Conservation (phyloP, 2,329 filamentous ascomycete genomes). For the Didymella segeticola region DNA sequence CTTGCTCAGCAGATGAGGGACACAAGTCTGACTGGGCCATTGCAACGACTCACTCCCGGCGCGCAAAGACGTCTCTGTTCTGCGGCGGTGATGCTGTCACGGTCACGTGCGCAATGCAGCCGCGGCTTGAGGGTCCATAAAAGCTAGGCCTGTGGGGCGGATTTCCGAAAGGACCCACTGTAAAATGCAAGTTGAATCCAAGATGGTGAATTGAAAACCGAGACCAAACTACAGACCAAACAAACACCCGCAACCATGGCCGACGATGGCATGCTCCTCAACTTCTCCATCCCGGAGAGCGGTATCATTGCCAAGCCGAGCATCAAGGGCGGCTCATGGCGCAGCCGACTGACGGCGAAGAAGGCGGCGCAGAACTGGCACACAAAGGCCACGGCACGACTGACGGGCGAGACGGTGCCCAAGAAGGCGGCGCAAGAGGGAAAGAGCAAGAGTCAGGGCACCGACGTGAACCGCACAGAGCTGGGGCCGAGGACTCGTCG, state of each 20-base stretch:
- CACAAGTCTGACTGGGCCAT: constrained; percentile 8
- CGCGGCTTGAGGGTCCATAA: neutral
- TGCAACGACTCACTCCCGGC: constrained; percentile 15
- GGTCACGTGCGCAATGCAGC: constrained; percentile 24
- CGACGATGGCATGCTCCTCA: constrained; percentile 93
- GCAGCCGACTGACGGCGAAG: constrained; percentile 82
- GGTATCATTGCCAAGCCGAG: constrained; percentile 67
- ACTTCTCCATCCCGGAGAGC: constrained; percentile 79
- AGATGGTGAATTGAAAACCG: constrained; percentile 11
- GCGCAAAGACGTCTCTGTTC: constrained; percentile 27
- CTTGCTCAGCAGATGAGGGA: constrained; percentile 13
- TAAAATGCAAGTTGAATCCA: too few relatives aligned
- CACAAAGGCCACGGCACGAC: constrained; percentile 50
- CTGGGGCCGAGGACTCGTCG: constrained; percentile 34
- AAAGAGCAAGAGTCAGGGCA: constrained; percentile 32
- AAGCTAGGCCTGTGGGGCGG: too few relatives aligned
- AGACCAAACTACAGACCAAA: neutral
- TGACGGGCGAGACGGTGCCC: constrained; percentile 37
- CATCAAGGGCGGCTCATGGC: constrained; percentile 93
- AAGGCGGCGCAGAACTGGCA: constrained; percentile 65
- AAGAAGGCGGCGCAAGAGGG: constrained; percentile 25
- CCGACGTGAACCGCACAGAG: constrained; percentile 41
- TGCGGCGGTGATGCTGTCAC: constrained; percentile 14
- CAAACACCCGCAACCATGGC: constrained; percentile 67
- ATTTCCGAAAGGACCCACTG: constrained; percentile 21